These are phyloP conservation scores for Paraphaeosphaeria minitans DNA, from an alignment of 2,329 filamentous ascomycete genomes.

Conservation along the genomic window DNA sequence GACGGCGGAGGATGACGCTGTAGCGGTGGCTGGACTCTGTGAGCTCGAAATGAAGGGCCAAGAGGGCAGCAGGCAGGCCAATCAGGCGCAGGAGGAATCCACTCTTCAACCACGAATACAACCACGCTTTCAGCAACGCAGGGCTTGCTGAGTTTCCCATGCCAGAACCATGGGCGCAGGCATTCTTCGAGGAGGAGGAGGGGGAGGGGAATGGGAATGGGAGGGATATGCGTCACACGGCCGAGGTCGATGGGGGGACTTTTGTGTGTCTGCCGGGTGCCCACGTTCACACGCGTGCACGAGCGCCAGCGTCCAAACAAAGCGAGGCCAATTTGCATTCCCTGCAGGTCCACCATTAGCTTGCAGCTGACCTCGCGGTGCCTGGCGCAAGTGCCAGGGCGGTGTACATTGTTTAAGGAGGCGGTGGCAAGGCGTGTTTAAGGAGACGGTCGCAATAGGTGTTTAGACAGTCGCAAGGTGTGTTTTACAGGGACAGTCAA, in stretches of 20 bases:
- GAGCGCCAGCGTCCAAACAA: conserved; percentile 16
- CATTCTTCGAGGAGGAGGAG: conserved; percentile 31
- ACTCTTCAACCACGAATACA: conserved; percentile 30
- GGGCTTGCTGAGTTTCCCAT: conserved; percentile 40
- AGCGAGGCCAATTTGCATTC: conserved; percentile 16
- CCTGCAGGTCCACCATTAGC: conserved; percentile 14
- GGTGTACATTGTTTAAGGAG: no score
- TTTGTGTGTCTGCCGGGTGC: conserved; percentile 18
- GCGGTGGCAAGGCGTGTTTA: no score
- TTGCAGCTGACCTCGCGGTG: conserved; percentile 3
- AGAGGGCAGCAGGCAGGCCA: conserved; percentile 33
- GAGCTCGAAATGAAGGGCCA: conserved; percentile 40
- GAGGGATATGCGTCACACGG: neutral
- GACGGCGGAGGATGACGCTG: conserved; percentile 42
- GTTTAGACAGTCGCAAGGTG: no score
- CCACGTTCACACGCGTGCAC: conserved; percentile 15
- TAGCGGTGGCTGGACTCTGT: conserved; percentile 34
- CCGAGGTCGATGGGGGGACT: conserved; percentile 1
- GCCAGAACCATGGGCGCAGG: conserved; percentile 29
- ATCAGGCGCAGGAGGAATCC: conserved; percentile 32
- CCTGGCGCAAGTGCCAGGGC: conserved; percentile 1
- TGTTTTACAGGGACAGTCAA: no score
- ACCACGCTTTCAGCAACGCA: conserved; percentile 36
- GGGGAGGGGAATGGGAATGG: no score
- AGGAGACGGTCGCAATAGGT: no score